Percentiles rank a stretch among this genome's conserved stretches.
phyloP scores from a whole-genome alignment of 176 grass and related monocot genomes.

The Hordeum vulgare region MorexV3_pseudomolecules_assembly NC_058522.1:569689801-569690300 shows the following conservation, averaged over 20 bases:
- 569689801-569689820: too few species aligned
- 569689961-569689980: background rate
- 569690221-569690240: constrained; percentile 3
- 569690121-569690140: background rate
- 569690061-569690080: background rate
- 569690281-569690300: background rate
- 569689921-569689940: background rate
- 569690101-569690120: background rate
- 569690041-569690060: background rate
- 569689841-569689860: background rate
- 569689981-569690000: background rate
- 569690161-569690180: too few species aligned
- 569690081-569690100: background rate
- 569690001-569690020: background rate
- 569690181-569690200: background rate
- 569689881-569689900: background rate
- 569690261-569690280: background rate
- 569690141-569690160: too few species aligned
- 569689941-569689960: background rate
- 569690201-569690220: background rate
- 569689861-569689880: background rate
- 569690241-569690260: background rate
- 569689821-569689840: background rate
- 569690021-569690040: background rate
- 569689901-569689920: background rate